Conservation (phyloP, 768 basidiomycete species). For the Multifurca ochricompacta region DNA sequence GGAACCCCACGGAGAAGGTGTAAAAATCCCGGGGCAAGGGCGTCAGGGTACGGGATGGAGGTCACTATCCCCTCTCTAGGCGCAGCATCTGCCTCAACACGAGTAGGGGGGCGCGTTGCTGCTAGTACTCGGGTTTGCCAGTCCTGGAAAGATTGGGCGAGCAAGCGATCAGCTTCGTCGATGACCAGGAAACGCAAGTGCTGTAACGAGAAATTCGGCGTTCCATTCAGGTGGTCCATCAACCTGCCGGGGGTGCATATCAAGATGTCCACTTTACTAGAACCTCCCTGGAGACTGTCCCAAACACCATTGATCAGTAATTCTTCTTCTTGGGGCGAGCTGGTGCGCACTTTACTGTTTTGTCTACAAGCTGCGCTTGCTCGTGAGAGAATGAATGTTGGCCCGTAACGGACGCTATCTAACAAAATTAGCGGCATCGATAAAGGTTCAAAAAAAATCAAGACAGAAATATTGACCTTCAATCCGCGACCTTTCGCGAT, state of each 20-base stretch:
- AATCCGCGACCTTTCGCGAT: conserved; percentile 79
- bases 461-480: conserved; percentile 44
- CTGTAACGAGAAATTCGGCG: conserved; percentile 85
- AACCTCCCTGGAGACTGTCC: conserved; percentile 68
- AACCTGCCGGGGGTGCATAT: conserved; percentile 94
- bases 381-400: conserved; percentile 94
- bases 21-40: conserved; percentile 55
- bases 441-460: background rate
- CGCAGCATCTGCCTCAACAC: background rate
- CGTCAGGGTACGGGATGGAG: conserved; percentile 37
- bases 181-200: conserved; percentile 96
- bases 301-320: background rate
- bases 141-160: conserved; percentile 93
- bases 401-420: conserved; percentile 80
- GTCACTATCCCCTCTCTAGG: background rate
- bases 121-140: conserved; percentile 81
- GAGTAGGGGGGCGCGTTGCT: conserved; percentile 46
- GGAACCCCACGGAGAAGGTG: conserved; percentile 35
- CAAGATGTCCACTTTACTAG: conserved; percentile 86
- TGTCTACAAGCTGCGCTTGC: conserved; percentile 70
- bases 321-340: background rate
- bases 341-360: conserved; percentile 39
- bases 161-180: conserved; percentile 94
- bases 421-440: background rate
- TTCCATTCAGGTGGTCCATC: conserved; percentile 87